Conservation (phyloP, 2,329 filamentous ascomycete genomes). For the Scorias spongiosa region DNA sequence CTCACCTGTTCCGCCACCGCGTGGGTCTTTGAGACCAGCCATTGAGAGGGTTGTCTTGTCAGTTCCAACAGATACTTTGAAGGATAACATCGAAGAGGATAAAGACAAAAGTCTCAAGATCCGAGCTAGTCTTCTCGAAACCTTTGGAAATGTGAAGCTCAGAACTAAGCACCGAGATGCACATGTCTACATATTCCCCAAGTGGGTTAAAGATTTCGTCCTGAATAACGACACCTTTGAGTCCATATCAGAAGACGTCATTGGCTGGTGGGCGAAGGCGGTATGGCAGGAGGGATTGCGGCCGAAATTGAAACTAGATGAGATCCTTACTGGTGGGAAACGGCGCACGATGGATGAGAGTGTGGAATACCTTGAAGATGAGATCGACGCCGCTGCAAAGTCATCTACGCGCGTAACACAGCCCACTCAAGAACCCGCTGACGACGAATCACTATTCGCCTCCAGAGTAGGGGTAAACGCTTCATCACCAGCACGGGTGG, state of each 20-base stretch:
- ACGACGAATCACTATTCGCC: constrained; percentile 12
- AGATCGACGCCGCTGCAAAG: constrained; percentile 12
- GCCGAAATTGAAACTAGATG: constrained; percentile 58
- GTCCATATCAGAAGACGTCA: constrained; percentile 76
- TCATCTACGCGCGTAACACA: constrained; percentile 14
- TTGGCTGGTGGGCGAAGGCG: constrained; percentile 92
- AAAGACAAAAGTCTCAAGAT: constrained; percentile 55
- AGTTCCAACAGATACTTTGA: constrained; percentile 76
- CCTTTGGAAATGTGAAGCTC: constrained; percentile 63
- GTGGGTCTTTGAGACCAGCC: constrained; percentile 49
- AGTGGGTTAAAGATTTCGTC: constrained; percentile 79
- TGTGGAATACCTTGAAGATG: constrained; percentile 11
- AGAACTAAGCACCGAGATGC: constrained; percentile 75
- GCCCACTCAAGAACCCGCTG: constrained; percentile 33
- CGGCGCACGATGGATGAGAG: constrained; percentile 11
- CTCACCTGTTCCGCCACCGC: constrained; percentile 41
- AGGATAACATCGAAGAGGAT: constrained; percentile 63
- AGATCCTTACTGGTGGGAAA: constrained; percentile 41
- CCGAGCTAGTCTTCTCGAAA: constrained; percentile 57
- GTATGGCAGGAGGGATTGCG: constrained; percentile 74
- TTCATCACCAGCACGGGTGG: constrained; percentile 3
- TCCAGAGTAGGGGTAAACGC: constrained; percentile 16
- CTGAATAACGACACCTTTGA: constrained; percentile 67
- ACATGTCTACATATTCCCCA: constrained; percentile 87
- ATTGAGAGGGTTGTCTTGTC: constrained; percentile 72